A percentile compares a stretch with the other conserved stretches of the same genome.
Evolutionary conservation across 2,329 filamentous ascomycete species (phyloP).

Genomic region (Chrysoporthe puriensis): DNA sequence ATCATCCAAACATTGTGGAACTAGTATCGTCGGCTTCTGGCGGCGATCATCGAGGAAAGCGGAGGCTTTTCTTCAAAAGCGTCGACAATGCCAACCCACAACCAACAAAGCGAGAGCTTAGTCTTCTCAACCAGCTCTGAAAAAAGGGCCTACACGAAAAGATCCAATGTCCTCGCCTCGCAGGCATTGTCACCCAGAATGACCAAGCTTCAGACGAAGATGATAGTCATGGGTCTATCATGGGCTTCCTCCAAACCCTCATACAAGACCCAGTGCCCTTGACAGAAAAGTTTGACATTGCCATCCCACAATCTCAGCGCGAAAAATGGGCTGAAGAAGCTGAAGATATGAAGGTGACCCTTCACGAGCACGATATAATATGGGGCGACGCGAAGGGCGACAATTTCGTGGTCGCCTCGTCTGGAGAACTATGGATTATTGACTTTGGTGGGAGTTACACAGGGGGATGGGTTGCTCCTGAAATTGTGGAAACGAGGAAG

Average conservation of each 20-base stretch:
- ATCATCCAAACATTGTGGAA: constrained; percentile 15
- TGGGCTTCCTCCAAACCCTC: constrained; percentile 21
- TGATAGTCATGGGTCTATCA: constrained; percentile 5
- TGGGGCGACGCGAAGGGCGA: constrained; percentile 39
- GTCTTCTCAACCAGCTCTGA: constrained; percentile 3
- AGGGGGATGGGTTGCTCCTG: constrained; percentile 35
- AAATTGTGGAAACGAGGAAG: constrained; percentile 16
- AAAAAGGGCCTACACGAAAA: constrained; percentile 10
- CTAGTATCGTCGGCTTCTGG: not conserved
- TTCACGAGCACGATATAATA: constrained; percentile 27
- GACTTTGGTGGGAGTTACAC: constrained; percentile 40
- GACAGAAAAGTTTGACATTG: constrained; percentile 15
- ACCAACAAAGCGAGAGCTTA: constrained; percentile 17
- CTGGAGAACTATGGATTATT: constrained; percentile 37
- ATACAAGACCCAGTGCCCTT: constrained; percentile 13
- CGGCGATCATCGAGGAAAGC: not conserved
- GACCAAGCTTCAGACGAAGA: not conserved
- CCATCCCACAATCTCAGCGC: constrained; percentile 9
- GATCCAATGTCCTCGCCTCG: constrained; percentile 8
- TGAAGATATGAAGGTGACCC: not conserved
- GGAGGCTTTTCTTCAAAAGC: constrained; percentile 18
- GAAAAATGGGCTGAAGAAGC: constrained; percentile 16
- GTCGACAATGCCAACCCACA: constrained; percentile 20
- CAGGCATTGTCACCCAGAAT: constrained; percentile 13
- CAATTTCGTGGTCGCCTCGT: constrained; percentile 38